A percentile compares a stretch with the other conserved stretches of the same genome.
phyloP scores from a whole-genome alignment of 2,329 filamentous ascomycete genomes.

The Pyricularia grisea region DNA sequence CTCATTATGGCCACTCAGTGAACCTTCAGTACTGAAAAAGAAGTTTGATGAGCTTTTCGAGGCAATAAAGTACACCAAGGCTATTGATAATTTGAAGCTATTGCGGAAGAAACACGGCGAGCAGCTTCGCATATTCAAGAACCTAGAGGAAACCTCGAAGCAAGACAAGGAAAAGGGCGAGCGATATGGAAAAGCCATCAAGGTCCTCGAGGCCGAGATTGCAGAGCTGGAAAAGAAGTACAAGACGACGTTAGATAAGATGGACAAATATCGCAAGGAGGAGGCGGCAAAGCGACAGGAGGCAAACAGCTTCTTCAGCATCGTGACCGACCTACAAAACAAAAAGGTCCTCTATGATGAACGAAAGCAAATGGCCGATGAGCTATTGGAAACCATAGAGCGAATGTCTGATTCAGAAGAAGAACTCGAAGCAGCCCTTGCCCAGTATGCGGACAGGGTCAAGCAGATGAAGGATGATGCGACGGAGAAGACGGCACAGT shows the following conservation, averaged over 20 bases:
- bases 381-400: conserved; percentile 62
- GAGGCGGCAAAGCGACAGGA: conserved; percentile 61
- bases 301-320: conserved; percentile 62
- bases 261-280: conserved; percentile 31
- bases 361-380: conserved; percentile 59
- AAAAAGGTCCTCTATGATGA: conserved; percentile 68
- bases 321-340: conserved; percentile 65
- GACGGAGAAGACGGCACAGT: conserved; percentile 52
- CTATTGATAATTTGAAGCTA: conserved; percentile 87
- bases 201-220: conserved; percentile 57
- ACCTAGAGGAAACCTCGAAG: conserved; percentile 48
- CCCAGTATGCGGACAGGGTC: conserved; percentile 71
- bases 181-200: conserved; percentile 55
- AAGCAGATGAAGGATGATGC: conserved; percentile 54
- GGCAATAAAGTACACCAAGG: conserved; percentile 92
- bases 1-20: conserved; percentile 91
- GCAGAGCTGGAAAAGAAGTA: conserved; percentile 46
- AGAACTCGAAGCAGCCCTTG: conserved; percentile 60
- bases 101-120: conserved; percentile 76
- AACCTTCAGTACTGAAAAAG: conserved; percentile 78
- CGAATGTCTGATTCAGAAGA: conserved; percentile 72
- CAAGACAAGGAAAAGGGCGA: conserved; percentile 81
- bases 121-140: conserved; percentile 62
- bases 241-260: conserved; percentile 38
- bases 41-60: conserved; percentile 98